Base-by-base conservation (phyloP, 257 asterid genomes). In the Nicotiana attenuata region DNA sequence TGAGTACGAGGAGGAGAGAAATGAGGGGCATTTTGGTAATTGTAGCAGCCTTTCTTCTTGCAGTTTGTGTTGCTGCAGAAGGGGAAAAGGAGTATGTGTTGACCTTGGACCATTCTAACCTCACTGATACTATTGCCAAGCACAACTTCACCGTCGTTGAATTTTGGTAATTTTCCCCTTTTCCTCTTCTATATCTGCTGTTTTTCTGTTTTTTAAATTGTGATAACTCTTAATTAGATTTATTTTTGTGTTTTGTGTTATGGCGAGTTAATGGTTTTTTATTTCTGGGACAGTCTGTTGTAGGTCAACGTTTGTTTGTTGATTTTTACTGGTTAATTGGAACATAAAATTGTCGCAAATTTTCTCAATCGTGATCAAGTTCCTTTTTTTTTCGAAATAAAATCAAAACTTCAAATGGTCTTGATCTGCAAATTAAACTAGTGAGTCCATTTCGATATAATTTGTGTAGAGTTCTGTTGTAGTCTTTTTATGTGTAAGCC, bases 31-130 rank as follows among this genome's bases (percentile, higher is more conserved):
- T 87, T 52, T 77, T 88, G 78, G 78, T 85, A 60, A 33, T 85
- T 78, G 38, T 77, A 0, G 33, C 84, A 78, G 84, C 87, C 47
- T 35, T 73, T 76, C 1, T 88, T 19, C 61, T 86, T 86, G 81
- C 69, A 73, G 84, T 77, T 11, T 84, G 86, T 53, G 85, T 29
- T 45, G 78, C 82, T 10, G 90, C 81, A 45, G 82, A 33, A 16
- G 94, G 52, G 22, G 87, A 85, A 78, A 91, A 57, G 80, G 96
- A 93, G 50, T 81, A 92, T 63, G 97, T 93, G 52, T 78, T 93
- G 90, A 89, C 93, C 85, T 77, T 93, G 90, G 97, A 93, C 86
- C 90, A 85, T 69, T 77, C 92, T 67, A 93, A 93, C 81, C 89
- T 93, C 91, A 50, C 92, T 88, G 91, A 92, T 81, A 94, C 97